Base-by-base conservation (phyloP, 768 basidiomycete species). In the Lentinula raphanica region DNA sequence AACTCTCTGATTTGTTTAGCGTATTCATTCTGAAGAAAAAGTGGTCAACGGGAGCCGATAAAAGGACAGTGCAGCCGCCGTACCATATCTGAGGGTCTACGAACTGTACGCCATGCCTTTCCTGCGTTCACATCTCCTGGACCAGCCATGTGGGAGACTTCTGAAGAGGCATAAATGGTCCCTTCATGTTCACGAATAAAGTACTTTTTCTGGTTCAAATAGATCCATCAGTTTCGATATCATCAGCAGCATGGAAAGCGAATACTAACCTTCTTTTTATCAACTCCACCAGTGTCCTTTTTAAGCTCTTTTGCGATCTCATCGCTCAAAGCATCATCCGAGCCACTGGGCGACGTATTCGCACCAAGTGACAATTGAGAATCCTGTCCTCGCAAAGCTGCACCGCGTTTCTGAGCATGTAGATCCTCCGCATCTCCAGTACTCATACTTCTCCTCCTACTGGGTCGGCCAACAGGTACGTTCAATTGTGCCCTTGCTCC, bases 21-120 rank as follows among this genome's bases (percentile, higher is more conserved):
- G 69, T 95, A 93, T 74, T 98, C 93, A 69, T 98, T 92, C 94
- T 97, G 17, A 15, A 6, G 5, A 60, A 35, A 19, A 29, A 23
- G 39, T 48, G 48, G 35, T 48, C 58, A 57, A 58, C 60, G 45
- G 51, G 48, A 17, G 29, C 11, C 53, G 57, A 21, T 13, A 8
- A 19, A 56, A n/a, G n/a, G 27, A 40, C 13, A 35, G 36, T 28
- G 4, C n/a, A 25, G 72, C 80, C 54, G 62, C 94, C 81, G 56
- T 63, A 95, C 95, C 90, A 98, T 96, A 67, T 98, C 94, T 1
- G 94, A 96, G 9, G 95, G 94, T 23, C 94, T 76, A 63, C 92
- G 80, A 29, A 98, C 87, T 13, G 86, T 79, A 67, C 87, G 82
- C 96, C 95, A 98, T 4, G 94, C 93, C 66, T 74, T 82, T 1